A percentile compares a stretch with the other conserved stretches of the same genome.
Conservation (phyloP, 140 eudicot species). For the Senecio squalidus region DNA sequence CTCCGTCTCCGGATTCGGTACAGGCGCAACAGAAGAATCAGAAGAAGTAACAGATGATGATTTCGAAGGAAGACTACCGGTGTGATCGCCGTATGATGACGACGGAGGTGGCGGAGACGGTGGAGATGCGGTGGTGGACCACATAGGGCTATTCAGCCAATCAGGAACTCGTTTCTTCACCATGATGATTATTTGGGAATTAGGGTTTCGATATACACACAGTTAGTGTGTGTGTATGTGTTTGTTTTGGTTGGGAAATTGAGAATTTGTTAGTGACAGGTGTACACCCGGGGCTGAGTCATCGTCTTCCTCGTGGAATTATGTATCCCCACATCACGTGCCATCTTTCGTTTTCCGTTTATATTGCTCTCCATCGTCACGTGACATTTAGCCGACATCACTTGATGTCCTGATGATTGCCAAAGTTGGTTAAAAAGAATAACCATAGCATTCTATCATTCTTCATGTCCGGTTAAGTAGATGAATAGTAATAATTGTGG, state of each 20-base stretch:
- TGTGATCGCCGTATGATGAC: constrained; percentile 15
- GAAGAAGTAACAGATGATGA: constrained; percentile 31
- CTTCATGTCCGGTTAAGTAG: too few relatives aligned
- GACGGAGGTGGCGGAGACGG: constrained; percentile 22
- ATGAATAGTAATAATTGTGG: too few relatives aligned
- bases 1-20: constrained; percentile 26
- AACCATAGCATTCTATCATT: too few relatives aligned
- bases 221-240: background rate
- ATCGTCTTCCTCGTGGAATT: too few relatives aligned
- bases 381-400: too few relatives aligned
- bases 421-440: too few relatives aligned
- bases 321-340: too few relatives aligned
- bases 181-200: constrained; percentile 26
- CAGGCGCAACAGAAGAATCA: constrained; percentile 27
- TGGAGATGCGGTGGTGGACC: constrained; percentile 45
- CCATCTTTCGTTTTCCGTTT: too few relatives aligned
- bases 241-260: background rate
- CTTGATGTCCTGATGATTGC: too few relatives aligned
- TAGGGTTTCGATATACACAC: background rate
- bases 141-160: constrained; percentile 89
- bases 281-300: too few relatives aligned
- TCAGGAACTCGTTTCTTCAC: constrained; percentile 66
- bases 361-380: too few relatives aligned
- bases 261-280: too few relatives aligned
- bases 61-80: constrained; percentile 6